Evolutionary conservation across 176 grass and related monocot genomes (phyloP).

Genomic region (Elymus sibiricus): DNA sequence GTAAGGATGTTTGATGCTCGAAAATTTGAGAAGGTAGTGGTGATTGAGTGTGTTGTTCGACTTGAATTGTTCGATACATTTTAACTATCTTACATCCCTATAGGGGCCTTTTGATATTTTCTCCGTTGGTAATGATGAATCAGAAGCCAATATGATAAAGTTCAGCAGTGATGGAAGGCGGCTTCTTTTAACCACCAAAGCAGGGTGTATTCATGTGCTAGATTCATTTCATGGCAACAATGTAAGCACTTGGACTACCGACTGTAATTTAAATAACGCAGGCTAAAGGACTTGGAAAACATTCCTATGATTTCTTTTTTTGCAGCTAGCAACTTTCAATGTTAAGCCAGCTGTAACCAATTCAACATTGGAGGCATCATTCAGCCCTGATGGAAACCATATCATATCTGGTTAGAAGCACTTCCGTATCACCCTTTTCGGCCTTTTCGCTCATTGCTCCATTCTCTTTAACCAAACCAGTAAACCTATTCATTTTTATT

Average conservation of each 20-base stretch:
- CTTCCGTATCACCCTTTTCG: background rate
- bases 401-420: constrained; percentile 68
- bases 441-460: background rate
- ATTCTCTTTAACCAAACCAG: background rate
- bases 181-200: constrained; percentile 88
- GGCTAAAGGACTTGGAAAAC: background rate
- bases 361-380: constrained; percentile 86
- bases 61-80: constrained; percentile 2
- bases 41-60: constrained; percentile 4
- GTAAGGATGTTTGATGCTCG: constrained; percentile 87
- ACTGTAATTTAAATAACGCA: background rate
- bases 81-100: constrained; percentile 7
- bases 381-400: constrained; percentile 96
- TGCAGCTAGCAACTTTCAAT: constrained; percentile 70
- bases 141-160: constrained; percentile 90
- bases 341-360: constrained; percentile 79
- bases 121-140: constrained; percentile 58
- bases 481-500: constrained; percentile 18
- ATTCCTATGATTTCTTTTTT: background rate
- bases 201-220: constrained; percentile 78
- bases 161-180: constrained; percentile 84
- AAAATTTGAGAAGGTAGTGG: constrained; percentile 78
- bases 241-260: constrained; percentile 44
- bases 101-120: constrained; percentile 91
- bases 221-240: constrained; percentile 88